Base-by-base conservation (phyloP, 768 basidiomycete species). In the Pholiota microspora region DNA sequence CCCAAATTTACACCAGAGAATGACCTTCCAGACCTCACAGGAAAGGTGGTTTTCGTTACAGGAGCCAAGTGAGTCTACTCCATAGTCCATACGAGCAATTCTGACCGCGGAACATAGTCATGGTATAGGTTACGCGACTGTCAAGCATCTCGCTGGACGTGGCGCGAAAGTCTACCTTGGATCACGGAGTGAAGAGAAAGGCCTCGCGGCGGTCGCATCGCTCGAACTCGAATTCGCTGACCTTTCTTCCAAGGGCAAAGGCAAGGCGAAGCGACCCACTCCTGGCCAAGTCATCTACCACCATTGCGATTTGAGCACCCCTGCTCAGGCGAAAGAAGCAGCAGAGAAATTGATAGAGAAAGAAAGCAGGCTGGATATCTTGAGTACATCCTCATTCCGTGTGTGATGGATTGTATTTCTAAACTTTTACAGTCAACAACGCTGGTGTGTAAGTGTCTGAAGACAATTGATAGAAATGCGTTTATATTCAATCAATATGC, bases 161-260 rank as follows among this genome's bases (percentile, higher is more conserved):
- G 81, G 83, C 5, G 81, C 82, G 3, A 84, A 77, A 50, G 77
- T 84, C 1, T 83, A 83, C 54, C 69, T 85, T 55, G 78, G 72
- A 0, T 74, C 78, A 1, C 72, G 82, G 15, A 76, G 64, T 53
- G 74, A 75, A 59, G 52, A 51, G 7, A 74, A 69, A 48, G 81
- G 77, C 7, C 67, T 65, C 24, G 75, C 64, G 9, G 81, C 81
- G 1, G 77, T 83, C 24, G 69, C 67, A 15, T 59, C 68, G 7
- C 62, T 84, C 25, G 63, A 74, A 45, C 57, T 56, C n/a, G 75
- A 79, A 42, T 76, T 75, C 0, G 55, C 77, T 0, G 71, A 71
- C n/a, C 36, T 38, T 7, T 38, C 36, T 7, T 38, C 36, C 38
- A 21, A 31, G 8, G 28, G 15, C 15, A 21, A 31, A 4, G 28